Conservation (phyloP, 2,329 filamentous ascomycete species). For the Scytalidium lignicola region DNA sequence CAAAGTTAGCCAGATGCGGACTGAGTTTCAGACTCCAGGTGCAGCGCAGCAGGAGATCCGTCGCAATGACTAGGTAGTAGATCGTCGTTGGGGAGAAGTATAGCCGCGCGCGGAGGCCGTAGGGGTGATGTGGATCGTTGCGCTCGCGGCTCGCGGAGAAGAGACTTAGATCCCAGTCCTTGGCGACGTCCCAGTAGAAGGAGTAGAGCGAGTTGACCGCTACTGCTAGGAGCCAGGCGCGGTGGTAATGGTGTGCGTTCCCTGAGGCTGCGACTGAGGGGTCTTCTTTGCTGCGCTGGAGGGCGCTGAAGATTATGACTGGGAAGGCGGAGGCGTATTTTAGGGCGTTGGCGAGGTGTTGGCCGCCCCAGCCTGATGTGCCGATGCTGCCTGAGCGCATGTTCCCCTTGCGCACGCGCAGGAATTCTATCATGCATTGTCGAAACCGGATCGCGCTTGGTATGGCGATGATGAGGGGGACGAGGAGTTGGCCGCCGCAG, state of each 20-base stretch:
- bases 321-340: conserved; percentile 96
- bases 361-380: conserved; percentile 67
- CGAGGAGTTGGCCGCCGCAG: conserved; percentile 73
- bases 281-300: conserved; percentile 58
- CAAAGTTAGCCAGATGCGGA: conserved; percentile 74
- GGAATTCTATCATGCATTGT: conserved; percentile 87
- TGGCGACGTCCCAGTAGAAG: conserved; percentile 98
- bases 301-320: conserved; percentile 73
- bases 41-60: conserved; percentile 79
- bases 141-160: conserved; percentile 58
- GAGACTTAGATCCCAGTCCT: conserved; percentile 92
- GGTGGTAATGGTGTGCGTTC: conserved; percentile 38
- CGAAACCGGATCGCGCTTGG: conserved; percentile 83
- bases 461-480: conserved; percentile 78
- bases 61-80: conserved; percentile 75
- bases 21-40: conserved; percentile 90
- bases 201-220: conserved; percentile 84
- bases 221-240: conserved; percentile 65
- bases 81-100: conserved; percentile 66
- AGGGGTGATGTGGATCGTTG: conserved; percentile 61
- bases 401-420: conserved; percentile 59
- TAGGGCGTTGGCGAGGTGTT: conserved; percentile 86
- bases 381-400: conserved; percentile 38
- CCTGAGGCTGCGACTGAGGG: conserved; percentile 34
- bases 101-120: conserved; percentile 69